phyloP scores from a whole-genome alignment of 345 rosid species.

The Arabidopsis arenosa region DNA sequence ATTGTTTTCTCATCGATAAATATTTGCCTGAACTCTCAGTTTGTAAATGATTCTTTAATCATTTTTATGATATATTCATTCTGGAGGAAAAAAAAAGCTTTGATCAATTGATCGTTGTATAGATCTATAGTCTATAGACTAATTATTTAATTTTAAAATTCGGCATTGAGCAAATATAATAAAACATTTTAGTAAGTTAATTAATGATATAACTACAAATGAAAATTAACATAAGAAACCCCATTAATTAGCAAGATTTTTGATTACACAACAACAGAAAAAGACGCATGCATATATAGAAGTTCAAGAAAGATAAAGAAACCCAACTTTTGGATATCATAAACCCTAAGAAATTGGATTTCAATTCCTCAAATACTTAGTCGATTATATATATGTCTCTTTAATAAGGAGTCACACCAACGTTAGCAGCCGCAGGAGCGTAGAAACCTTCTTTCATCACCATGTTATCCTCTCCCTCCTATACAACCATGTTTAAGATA shows the following conservation, averaged over 20 bases:
- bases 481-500: slow-evolving; percentile 14
- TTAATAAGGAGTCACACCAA: slow-evolving; percentile 75
- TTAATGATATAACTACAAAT: neutral
- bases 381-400: slow-evolving; percentile 30
- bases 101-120: neutral
- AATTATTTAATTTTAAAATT: neutral
- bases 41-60: neutral
- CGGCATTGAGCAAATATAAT: neutral
- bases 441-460: slow-evolving; percentile 80
- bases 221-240: slow-evolving; percentile 25
- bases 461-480: slow-evolving; percentile 87
- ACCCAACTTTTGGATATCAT: slow-evolving; percentile 28
- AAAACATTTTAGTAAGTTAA: neutral
- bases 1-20: no score
- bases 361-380: slow-evolving; percentile 20
- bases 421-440: slow-evolving; percentile 68
- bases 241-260: slow-evolving; percentile 41
- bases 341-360: slow-evolving; percentile 21
- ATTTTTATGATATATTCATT: no score
- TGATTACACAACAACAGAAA: slow-evolving; percentile 43
- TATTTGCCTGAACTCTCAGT: no score
- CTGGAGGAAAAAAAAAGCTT: neutral
- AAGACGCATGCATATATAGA: slow-evolving; percentile 35
- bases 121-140: no score
- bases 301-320: slow-evolving; percentile 41